phyloP scores from a whole-genome alignment of 345 rosid species.

The Gynandropsis gynandra region DNA sequence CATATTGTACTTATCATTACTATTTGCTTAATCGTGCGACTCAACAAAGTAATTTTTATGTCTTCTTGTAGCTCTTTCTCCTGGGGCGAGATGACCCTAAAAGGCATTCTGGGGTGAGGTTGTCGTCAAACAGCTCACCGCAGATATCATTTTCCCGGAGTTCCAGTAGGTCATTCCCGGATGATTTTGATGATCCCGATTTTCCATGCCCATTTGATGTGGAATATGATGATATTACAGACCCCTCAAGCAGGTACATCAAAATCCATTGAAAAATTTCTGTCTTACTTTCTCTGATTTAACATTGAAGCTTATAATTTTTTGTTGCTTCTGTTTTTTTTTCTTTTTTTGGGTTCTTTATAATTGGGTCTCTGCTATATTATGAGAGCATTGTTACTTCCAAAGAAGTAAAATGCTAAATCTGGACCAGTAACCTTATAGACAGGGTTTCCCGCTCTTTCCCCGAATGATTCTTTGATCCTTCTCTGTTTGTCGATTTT shows the following conservation, averaged over 20 bases:
- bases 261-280: neutral
- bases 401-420: neutral
- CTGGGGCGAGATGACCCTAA: conserved; percentile 48
- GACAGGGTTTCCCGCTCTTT: neutral
- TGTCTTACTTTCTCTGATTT: conserved; percentile 9
- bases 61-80: conserved; percentile 34
- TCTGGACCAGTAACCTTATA: neutral
- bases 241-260: conserved; percentile 61
- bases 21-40: conserved; percentile 2
- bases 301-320: neutral
- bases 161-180: conserved; percentile 68
- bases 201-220: conserved; percentile 79
- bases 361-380: neutral
- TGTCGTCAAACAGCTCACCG: conserved; percentile 44
- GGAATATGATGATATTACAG: conserved; percentile 53
- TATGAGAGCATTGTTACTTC: neutral
- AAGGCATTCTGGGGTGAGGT: conserved; percentile 43
- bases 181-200: conserved; percentile 73
- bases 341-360: too few species aligned
- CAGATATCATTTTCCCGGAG: conserved; percentile 59
- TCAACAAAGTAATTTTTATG: neutral
- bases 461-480: too few species aligned
- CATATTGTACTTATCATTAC: conserved; percentile 1
- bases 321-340: conserved; percentile 3
- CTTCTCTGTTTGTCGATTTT: too few species aligned